Conservation (phyloP, 805 yeast species). For the Ogataea minuta region DNA sequence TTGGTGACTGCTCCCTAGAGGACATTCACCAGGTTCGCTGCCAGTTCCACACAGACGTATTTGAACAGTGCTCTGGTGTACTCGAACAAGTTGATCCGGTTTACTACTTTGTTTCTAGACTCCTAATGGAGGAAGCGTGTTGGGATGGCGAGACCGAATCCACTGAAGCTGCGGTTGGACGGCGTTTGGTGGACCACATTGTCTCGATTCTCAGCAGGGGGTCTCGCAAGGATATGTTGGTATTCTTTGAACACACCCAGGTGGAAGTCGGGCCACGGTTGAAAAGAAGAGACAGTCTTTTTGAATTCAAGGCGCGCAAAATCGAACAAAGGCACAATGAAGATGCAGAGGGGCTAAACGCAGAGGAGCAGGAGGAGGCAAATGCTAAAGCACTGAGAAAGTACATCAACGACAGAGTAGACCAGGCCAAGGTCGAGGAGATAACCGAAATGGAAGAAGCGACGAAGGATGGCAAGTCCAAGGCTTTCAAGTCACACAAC, state of each 20-base stretch:
- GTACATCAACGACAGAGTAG: constrained; percentile 3
- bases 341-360: background rate
- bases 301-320: constrained; percentile 1
- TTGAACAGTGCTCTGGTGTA: constrained; percentile 12
- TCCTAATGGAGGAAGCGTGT: constrained; percentile 16
- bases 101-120: constrained; percentile 11
- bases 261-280: constrained; percentile 1
- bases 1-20: background rate
- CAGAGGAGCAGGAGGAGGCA: constrained; percentile 9
- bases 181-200: constrained; percentile 4
- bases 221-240: constrained; percentile 5
- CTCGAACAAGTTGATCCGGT: constrained; percentile 10
- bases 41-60: constrained; percentile 13
- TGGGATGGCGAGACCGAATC: constrained; percentile 2
- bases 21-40: constrained; percentile 10
- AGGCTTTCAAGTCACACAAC: background rate
- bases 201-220: constrained; percentile 5
- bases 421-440: constrained; percentile 1
- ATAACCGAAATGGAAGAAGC: background rate
- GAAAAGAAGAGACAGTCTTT: constrained; percentile 5
- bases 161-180: constrained; percentile 1
- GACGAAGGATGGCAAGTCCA: background rate
- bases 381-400: constrained; percentile 2
- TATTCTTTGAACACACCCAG: constrained; percentile 4
- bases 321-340: background rate